Evolutionary conservation across 257 asterid species (phyloP), one percentile per base, ranked within the genome.

Genomic region (Nicotiana benthamiana): DNA sequence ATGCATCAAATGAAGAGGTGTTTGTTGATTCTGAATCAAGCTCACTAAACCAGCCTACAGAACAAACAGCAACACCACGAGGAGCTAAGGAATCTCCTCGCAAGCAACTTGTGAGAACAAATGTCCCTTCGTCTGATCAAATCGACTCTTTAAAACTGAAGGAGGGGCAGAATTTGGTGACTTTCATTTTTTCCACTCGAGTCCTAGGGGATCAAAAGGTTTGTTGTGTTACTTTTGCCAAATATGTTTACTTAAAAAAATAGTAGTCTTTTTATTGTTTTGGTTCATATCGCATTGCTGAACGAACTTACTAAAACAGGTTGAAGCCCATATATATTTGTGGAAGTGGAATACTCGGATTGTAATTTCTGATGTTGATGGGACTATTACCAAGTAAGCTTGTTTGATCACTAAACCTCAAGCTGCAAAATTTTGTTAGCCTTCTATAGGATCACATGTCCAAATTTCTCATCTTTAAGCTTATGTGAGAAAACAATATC

Each of bases 261-360:
- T 77, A 53, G 67, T 77, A 51, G 68, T 22, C 40, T 28, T 80
- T 20, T 63, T 20, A 24, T 78, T 51, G 75, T 53, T 82, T 46
- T 74, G 78, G 77, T 72, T 61, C 67, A 18, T 24, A 61, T 61
- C 9, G 0, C 34, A 12, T 12, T 27, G 68, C 68, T 62, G 5
- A 76, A 27, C 43, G 9, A 62, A 28, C 15, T 76, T 83, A 59
- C 59, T 85, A 83, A 51, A 61, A 78, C 93, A 94, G 98, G 98
- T 96, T 75, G 99, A 96, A 83, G 98, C 99, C 89, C 99, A 96
- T 90, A 96, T 96, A 83, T 96, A 96, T 91, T 87, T 96, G 93
- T 96, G 99, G 99, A 92, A 88, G 93, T 96, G 97, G 97, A 94
- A 96, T 92, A 92, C 99, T 4, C 86, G 94, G 46, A 96, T 96